phyloP scores from a whole-genome alignment of 495 filamentous ascomycete species.

The Lasiosphaeria miniovina region DNA sequence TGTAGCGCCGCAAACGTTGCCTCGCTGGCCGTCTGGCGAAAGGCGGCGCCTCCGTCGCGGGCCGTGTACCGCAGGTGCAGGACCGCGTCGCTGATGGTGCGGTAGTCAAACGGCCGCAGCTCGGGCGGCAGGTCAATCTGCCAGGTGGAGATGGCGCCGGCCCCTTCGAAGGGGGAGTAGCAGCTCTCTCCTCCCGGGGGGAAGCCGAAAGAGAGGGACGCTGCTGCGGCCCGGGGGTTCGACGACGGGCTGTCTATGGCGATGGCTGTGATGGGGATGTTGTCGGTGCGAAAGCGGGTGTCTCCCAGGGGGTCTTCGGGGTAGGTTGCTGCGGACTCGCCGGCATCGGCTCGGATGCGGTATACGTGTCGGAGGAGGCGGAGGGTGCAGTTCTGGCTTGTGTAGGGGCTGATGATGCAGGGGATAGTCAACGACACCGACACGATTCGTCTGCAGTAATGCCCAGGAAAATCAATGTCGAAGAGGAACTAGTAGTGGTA shows the following conservation, averaged over 20 bases:
- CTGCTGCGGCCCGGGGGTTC: no score
- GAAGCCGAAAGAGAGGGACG: no score
- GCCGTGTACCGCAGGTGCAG: constrained; percentile 33
- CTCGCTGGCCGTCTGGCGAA: not conserved
- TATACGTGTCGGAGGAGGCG: not conserved
- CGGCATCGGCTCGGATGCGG: constrained; percentile 7
- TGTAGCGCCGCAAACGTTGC: no score
- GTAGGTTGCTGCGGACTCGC: not conserved
- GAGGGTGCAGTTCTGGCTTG: constrained; percentile 13
- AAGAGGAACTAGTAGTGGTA: no score
- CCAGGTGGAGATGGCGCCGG: constrained; percentile 33
- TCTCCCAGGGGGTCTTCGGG: not conserved
- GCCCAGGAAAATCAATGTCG: no score
- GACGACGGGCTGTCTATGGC: constrained; percentile 11
- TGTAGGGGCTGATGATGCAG: not conserved
- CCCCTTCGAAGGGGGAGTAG: constrained; percentile 39
- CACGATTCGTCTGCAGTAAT: no score
- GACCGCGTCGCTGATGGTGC: constrained; percentile 29
- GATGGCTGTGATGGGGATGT: not conserved
- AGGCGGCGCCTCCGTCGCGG: no score
- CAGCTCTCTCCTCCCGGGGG: constrained; percentile 25
- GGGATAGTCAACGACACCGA: no score
- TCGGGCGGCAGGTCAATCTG: constrained; percentile 20
- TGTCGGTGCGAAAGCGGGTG: not conserved
- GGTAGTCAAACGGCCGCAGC: constrained; percentile 30